Evolutionary conservation across 169 alveolate species (phyloP), one percentile per base, ranked within the genome.

Genomic region (Cryptosporidium viatorum): DNA sequence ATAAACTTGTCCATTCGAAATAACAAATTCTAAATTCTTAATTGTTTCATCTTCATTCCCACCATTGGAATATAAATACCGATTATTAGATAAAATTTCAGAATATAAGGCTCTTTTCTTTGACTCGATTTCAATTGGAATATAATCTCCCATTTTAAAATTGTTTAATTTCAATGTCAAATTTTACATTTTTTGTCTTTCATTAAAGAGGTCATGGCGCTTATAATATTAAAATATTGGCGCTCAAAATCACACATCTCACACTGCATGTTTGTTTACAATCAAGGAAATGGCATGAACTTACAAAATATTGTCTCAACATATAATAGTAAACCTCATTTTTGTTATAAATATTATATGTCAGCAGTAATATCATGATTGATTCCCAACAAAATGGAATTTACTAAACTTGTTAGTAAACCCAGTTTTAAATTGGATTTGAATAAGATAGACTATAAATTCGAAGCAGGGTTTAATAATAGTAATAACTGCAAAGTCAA

Each of bases 161-260:
- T 21, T 33, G 29, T 59, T 51, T 52, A 52, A 12, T 62, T 60
- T 21, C 14, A 31, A 35, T 55, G 89, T 80, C 75, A 80, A n/a
- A 67, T 50, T 48, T 26, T 55, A 51, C 51, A 33, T 43, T 71
- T 41, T 43, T 43, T 69, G 48, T 71, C 73, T 75, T 75, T 48
- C 33, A 65, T 33, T 31, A 1, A 26, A 43, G 31, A 70, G 58
- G 62, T 45, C 23, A 21, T 31, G 67, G 84, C 84, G 84, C 84
- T 58, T n/a, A 6, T 26, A 29, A 41, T 33, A 48, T 26, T 18
- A 41, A 26, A 51, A 18, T 0, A 9, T 23, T 80, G 75, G 80
- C 89, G 89, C 89, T 80, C 37, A 18, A 41, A 39, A 6, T 23
- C 89, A 80, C 89, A 80, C 89, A 80, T 29, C 70, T 59, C 89